These are phyloP conservation scores for Lycium ferocissimum DNA, from an alignment of 257 asterid genomes.

Conservation along the genomic window DNA sequence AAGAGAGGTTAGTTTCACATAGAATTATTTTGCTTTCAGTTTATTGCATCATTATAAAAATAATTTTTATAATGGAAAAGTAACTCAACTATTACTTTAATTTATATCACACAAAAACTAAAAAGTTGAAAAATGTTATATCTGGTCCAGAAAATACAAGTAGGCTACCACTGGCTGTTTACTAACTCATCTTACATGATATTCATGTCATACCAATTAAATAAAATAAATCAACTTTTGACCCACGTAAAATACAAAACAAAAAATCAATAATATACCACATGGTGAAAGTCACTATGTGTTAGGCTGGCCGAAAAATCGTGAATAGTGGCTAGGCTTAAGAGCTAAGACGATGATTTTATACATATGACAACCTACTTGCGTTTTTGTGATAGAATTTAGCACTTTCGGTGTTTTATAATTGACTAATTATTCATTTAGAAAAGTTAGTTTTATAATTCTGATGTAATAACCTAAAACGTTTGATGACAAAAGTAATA, in stretches of 20 bases:
- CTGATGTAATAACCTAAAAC: background rate
- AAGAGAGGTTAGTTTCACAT: no score
- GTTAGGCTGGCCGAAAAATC: background rate
- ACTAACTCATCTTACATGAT: background rate
- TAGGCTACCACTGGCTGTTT: no score
- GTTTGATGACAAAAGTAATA: background rate
- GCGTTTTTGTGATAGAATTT: background rate
- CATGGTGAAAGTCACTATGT: background rate
- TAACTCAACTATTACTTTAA: no score
- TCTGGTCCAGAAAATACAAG: background rate
- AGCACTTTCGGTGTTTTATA: background rate
- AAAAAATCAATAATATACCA: background rate
- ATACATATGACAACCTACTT: background rate
- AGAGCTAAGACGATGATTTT: background rate
- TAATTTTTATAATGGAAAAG: no score
- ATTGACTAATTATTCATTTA: no score
- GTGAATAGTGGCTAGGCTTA: background rate
- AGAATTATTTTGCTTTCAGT: no score
- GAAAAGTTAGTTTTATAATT: no score
- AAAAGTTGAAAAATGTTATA: background rate
- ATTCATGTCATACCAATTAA: no score
- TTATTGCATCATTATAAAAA: no score
- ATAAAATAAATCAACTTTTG: background rate
- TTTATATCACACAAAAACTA: no score
- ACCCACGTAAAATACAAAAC: background rate